Evolutionary conservation across 1,284 basidiomycete species (phyloP), one percentile per base, ranked within the genome.

Genomic region (Moesziomyces globuligerus): DNA sequence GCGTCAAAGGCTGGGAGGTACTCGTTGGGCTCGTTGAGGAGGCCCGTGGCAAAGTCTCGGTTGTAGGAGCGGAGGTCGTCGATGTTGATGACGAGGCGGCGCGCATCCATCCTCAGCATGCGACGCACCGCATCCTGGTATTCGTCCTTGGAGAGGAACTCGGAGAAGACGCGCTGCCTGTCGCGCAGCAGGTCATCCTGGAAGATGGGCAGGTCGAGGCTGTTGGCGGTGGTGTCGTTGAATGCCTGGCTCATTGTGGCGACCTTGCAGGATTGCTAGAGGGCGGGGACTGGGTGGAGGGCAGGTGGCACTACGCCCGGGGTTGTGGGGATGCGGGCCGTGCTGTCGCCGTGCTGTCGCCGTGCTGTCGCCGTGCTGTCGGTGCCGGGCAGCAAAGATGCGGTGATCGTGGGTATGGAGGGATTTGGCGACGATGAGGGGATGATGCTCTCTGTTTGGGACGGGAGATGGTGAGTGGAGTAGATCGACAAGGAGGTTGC

Each of bases 11-110:
- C 93, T 10, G 93, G 91, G n/a, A 97, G 86, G 81, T 88, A 97
- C 40, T 92, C 90, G 29, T 90, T 89, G 4, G 96, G 96, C 48
- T 92, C 88, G 79, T 92, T 91, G 56, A 99, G 87, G 15, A 99
- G 86, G 21, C 77, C 80, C 0, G 73, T 72, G 5, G 80, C 78
- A 0, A 93, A 80, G 7, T 75, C 75, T 81, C 94, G 89, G 83
- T 92, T 89, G 83, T 94, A 94, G 83, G 94, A 92, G 83, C 96
- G 90, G 72, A 99, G 85, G 84, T 98, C 94, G 84, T 99, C 95
- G 75, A 98, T 87, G 84, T 97, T 98, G 83, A 99, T 89, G 78
- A 96, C 90, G 78, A 99, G 89, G 77, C 96, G 89, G 74, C 92
- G 90, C 79, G 90, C 89, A 77, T 92, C 90, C 28, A 88, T 86